Evolutionary conservation across 2,329 filamentous ascomycete genomes (phyloP).

Genomic region (Claviceps sp.): DNA sequence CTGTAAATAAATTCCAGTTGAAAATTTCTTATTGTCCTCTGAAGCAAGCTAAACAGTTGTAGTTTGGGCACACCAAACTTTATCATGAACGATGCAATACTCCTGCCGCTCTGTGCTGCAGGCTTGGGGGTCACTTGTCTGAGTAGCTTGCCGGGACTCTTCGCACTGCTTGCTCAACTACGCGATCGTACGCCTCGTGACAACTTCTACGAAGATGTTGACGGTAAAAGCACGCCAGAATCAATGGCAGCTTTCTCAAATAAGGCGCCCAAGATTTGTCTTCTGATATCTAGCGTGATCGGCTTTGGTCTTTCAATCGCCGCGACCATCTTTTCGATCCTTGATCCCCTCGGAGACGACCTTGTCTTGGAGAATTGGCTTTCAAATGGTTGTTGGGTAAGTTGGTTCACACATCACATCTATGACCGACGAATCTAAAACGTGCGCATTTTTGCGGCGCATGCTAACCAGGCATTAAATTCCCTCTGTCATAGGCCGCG

Average conservation of each 20-base stretch:
- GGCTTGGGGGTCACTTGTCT: conserved; percentile 23
- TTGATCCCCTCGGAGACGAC: conserved; percentile 20
- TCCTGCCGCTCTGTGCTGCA: conserved; percentile 17
- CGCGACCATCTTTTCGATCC: conserved; percentile 38
- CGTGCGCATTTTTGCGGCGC: not conserved
- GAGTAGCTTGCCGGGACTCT: conserved; percentile 23
- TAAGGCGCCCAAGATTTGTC: conserved; percentile 38
- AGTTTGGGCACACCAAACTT: not conserved
- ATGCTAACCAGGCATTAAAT: not conserved
- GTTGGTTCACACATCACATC: conserved; percentile 14
- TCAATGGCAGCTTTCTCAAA: conserved; percentile 49
- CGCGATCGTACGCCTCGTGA: conserved; percentile 24
- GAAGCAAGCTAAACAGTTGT: not conserved
- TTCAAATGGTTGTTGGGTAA: conserved; percentile 47
- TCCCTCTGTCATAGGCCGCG: conserved; percentile 25
- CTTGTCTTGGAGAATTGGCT: conserved; percentile 46
- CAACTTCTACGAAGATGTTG: conserved; percentile 51
- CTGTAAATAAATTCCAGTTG: conserved; percentile 1
- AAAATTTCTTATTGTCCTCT: not conserved
- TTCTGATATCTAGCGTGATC: conserved; percentile 38
- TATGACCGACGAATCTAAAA: not conserved
- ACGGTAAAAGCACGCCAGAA: conserved; percentile 54
- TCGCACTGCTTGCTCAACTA: conserved; percentile 20
- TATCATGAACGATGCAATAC: conserved; percentile 5
- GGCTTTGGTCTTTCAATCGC: conserved; percentile 44